Conservation (phyloP, 1,284 basidiomycete species). For the Inonotus obliquus region DNA sequence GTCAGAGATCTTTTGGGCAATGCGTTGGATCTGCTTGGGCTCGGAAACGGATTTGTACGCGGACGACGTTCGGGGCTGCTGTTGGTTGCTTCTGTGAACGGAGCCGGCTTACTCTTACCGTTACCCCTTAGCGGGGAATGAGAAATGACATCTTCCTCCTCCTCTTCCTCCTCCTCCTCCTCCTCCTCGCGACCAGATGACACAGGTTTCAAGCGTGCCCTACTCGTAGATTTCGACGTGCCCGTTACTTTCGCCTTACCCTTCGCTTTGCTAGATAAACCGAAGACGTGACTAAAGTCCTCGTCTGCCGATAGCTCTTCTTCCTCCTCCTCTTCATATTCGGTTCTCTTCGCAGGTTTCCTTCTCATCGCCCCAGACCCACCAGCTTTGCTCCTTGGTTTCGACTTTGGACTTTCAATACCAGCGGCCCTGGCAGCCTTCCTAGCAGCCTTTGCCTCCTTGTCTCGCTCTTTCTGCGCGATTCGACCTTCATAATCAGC, state of each 20-base stretch:
- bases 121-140: background rate
- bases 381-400: background rate
- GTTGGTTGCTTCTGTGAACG: background rate
- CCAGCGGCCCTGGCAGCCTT: slow-evolving; percentile 9
- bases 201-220: background rate
- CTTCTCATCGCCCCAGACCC: background rate
- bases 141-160: background rate
- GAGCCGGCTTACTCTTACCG: background rate
- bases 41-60: background rate
- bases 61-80: background rate
- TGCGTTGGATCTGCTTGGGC: background rate
- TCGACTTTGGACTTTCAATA: background rate
- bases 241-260: background rate
- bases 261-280: slow-evolving; percentile 4
- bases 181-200: background rate
- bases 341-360: background rate
- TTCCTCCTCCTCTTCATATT: slow-evolving; percentile 7
- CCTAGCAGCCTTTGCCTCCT: slow-evolving; percentile 23
- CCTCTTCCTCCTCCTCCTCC: slow-evolving; percentile 8
- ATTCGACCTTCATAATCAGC: slow-evolving; percentile 51
- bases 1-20: background rate
- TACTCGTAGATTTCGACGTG: background rate
- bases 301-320: slow-evolving; percentile 14
- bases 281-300: slow-evolving; percentile 17
- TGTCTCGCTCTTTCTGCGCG: slow-evolving; percentile 47